These are phyloP conservation scores for Annulohypoxylon nitens DNA, from an alignment of 495 filamentous ascomycete genomes.

Conservation along the genomic window DNA sequence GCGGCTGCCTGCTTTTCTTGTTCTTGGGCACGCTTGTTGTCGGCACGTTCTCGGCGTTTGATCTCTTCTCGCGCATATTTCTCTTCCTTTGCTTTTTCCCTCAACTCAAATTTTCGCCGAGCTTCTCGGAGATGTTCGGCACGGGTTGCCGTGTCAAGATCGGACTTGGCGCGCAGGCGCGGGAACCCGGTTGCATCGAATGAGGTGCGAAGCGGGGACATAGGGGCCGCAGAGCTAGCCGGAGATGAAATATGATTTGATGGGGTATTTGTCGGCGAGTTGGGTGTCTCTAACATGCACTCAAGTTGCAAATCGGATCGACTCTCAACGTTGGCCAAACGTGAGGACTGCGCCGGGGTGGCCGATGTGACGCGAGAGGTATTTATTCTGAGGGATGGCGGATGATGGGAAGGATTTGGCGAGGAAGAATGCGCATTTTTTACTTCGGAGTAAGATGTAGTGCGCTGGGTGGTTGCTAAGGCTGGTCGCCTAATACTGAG, in stretches of 20 bases:
- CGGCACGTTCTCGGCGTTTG: slow-evolving; percentile 61
- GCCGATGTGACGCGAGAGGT: slow-evolving; percentile 53
- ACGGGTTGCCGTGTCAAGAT: slow-evolving; percentile 61
- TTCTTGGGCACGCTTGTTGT: slow-evolving; percentile 60
- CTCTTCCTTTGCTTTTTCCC: slow-evolving; percentile 67
- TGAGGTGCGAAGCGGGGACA: slow-evolving; percentile 65
- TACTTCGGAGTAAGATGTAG: slow-evolving; percentile 57
- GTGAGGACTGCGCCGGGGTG: slow-evolving; percentile 51
- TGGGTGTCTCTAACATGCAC: slow-evolving; percentile 48
- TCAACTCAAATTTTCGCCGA: slow-evolving; percentile 66
- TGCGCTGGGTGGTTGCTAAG: slow-evolving; percentile 56
- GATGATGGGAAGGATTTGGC: slow-evolving; percentile 42
- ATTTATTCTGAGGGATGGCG: slow-evolving; percentile 59
- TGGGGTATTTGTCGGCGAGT: slow-evolving; percentile 43
- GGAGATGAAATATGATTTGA: slow-evolving; percentile 42
- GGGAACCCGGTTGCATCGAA: slow-evolving; percentile 63
- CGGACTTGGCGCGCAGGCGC: slow-evolving; percentile 65
- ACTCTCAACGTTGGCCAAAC: slow-evolving; percentile 57
- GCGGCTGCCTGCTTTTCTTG: slow-evolving; percentile 55
- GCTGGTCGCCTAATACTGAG: slow-evolving; percentile 53
- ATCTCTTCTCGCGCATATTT: slow-evolving; percentile 69
- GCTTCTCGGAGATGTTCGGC: slow-evolving; percentile 64
- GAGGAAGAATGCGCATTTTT: slow-evolving; percentile 44
- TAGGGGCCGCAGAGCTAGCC: slow-evolving; percentile 51
- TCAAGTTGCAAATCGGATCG: slow-evolving; percentile 58